Evolutionary conservation across 2,329 filamentous ascomycete genomes (phyloP), one percentile per base, ranked within the genome.

Genomic region (Laburnicola sp.): DNA sequence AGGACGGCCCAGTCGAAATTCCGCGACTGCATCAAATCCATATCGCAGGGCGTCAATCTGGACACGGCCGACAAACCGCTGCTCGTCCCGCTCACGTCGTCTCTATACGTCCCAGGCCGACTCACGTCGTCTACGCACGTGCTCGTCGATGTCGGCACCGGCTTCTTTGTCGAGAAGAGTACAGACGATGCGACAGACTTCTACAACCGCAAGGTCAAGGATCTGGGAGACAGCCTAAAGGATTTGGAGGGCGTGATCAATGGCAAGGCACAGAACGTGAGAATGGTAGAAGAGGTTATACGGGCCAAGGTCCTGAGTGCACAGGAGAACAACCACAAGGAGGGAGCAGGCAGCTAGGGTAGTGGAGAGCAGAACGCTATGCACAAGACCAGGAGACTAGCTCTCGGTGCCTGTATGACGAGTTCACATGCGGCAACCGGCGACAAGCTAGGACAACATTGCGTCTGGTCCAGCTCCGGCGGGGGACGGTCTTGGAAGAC

Each of bases 71-170:
- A 79, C 75, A 83, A 82, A 64, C 75, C 78, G 6, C 87, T 97
- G 41, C 83, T 99, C 21, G 91, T 99, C n/a, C 94, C 95, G 0
- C 76, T 99, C 56, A 99, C 94, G 9, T 94, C 89, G 64, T 97
- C 92, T 0, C 82, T 99, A 27, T 99, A 99, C 74, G 93, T 99
- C 11, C 88, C 88, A 25, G 95, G 93, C 28, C 86, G 82, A 34
- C 79, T 97, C 35, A 82, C 88, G 6, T 62, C 64, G 34, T 56
- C 61, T 28, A 60, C 63, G 42, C 64, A 71, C 32, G 70, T 74
- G 23, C 56, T 97, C 51, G 91, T 97, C 35, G 93, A 97, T 72
- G 85, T 97, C 21, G 93, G 93, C 21, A 97, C 93, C 0, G 93
- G 93, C 0, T 97, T 95, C 72, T 92, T 91, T 68, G 86, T 97